Evolutionary conservation across 2,329 filamentous ascomycete genomes (phyloP).

Genomic region (Apiospora sp.): DNA sequence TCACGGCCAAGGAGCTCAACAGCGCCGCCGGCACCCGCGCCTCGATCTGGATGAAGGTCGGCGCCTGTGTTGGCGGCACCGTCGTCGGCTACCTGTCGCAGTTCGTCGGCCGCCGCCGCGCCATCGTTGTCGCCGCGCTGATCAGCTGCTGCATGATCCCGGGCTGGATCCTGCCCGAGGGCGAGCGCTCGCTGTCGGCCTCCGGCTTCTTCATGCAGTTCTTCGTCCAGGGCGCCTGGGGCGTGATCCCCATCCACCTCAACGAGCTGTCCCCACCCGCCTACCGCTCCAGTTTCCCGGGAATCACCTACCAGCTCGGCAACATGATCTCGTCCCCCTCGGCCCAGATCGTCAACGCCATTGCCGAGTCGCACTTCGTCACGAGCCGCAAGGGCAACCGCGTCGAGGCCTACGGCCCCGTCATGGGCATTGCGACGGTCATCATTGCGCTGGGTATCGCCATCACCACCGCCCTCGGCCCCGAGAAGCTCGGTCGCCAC

Average conservation of each 20-base stretch:
- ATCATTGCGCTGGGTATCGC: constrained; percentile 78
- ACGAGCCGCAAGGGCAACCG: constrained; percentile 59
- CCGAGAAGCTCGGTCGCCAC: constrained; percentile 74
- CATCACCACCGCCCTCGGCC: constrained; percentile 73
- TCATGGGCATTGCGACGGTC: constrained; percentile 78
- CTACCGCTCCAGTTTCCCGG: constrained; percentile 75
- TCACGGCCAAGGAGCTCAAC: constrained; percentile 72
- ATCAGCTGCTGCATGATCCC: constrained; percentile 70
- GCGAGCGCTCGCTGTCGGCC: constrained; percentile 66
- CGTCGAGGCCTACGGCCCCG: constrained; percentile 76
- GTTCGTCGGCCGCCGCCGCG: constrained; percentile 75
- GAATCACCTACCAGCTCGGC: constrained; percentile 76
- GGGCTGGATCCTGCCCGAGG: constrained; percentile 73
- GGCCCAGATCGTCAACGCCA: constrained; percentile 62
- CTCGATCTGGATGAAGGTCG: constrained; percentile 82
- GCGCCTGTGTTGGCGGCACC: constrained; percentile 77
- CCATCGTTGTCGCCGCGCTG: constrained; percentile 68
- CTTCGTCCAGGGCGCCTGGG: constrained; percentile 72
- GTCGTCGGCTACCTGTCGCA: constrained; percentile 77
- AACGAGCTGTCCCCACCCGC: constrained; percentile 76
- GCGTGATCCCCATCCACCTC: constrained; percentile 75
- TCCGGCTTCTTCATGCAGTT: constrained; percentile 75
- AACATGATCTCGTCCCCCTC: constrained; percentile 81
- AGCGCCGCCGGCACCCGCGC: constrained; percentile 73
- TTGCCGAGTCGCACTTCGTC: constrained; percentile 70